Conservation (phyloP, 2,329 filamentous ascomycete species). For the Talaromyces sp. region DNA sequence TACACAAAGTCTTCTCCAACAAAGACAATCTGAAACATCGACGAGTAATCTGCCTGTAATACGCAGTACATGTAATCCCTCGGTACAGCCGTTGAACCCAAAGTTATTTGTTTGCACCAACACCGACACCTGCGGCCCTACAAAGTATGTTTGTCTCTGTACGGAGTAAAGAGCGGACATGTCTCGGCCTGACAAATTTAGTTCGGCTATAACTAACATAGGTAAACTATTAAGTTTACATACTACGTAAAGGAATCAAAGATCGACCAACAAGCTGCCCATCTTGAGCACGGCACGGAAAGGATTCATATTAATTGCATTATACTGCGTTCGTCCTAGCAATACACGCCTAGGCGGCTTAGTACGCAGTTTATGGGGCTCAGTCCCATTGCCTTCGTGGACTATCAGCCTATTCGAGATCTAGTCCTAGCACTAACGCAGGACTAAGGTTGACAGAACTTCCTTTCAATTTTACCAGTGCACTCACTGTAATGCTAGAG, state of each 20-base stretch:
- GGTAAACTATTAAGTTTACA: too few species aligned
- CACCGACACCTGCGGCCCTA: background rate
- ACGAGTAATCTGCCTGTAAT: too few species aligned
- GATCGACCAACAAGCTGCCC: background rate
- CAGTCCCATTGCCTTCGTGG: background rate
- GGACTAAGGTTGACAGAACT: conserved; percentile 10
- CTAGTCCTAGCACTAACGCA: conserved; percentile 11
- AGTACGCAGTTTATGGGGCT: background rate
- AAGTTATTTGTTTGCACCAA: background rate
- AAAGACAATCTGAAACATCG: background rate
- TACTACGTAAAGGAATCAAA: background rate
- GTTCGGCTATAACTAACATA: too few species aligned
- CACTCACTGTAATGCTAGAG: background rate
- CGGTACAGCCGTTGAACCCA: too few species aligned
- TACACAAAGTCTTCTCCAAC: background rate
- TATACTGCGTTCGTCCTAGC: background rate
- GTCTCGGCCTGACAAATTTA: too few species aligned
- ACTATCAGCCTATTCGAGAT: background rate
- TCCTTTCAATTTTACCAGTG: background rate
- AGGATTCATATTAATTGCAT: background rate
- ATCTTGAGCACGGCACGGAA: background rate
- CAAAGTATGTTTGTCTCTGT: too few species aligned
- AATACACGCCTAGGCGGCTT: background rate
- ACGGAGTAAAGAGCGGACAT: too few species aligned
- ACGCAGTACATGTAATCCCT: too few species aligned